Base-by-base conservation (phyloP, 306 rosid genomes). In the Dalbergia cultrata region DNA sequence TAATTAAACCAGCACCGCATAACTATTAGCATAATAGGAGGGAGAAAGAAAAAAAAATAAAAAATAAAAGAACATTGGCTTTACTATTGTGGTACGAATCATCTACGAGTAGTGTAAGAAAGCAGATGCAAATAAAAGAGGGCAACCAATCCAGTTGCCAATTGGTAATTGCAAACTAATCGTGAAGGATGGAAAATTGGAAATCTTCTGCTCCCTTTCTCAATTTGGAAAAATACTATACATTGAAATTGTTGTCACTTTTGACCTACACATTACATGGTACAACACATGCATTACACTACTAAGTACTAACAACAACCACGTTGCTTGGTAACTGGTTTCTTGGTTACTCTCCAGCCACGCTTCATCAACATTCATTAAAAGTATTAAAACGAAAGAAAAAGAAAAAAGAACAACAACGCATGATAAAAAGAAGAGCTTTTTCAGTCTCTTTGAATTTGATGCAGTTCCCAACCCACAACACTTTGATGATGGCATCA, bases 401-500 rank as follows among this genome's bases (percentile, higher is more conserved):
- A 35, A 3, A 35, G 1, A 37, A 37, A 5, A 37, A 5, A 37
- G 41, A 4, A 1, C 1, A 37, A 37, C 31, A 26, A 26, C 3
- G 5, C 26, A 43, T 11, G 33, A 58, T 59, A 69, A 14, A 34
- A 57, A 8, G 7, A 2, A 43, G 59, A 68, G 2, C 50, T 45
- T 76, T 67, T 75, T 31, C 7, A 1, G 7, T 10, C 63, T 35
- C 19, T 67, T 21, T 41, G 54, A 58, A 58, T 60, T 16, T 69
- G 22, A 56, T 76, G 74, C 35, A 50, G 22, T 53, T 71, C 31
- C 44, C 77, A 35, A 37, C 50, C 50, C 67, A 54, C 18, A 11
- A 45, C 81, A 59, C 39, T 75, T 59, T 57, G 6, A 87, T 82
- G 6, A 85, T 85, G 88, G 87, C 89, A 56, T 78, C 80, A 72